Evolutionary conservation across 371 early-diverging fungal species (phyloP), one percentile per base, ranked within the genome.

Genomic region (Capillidium rhysosporum): DNA sequence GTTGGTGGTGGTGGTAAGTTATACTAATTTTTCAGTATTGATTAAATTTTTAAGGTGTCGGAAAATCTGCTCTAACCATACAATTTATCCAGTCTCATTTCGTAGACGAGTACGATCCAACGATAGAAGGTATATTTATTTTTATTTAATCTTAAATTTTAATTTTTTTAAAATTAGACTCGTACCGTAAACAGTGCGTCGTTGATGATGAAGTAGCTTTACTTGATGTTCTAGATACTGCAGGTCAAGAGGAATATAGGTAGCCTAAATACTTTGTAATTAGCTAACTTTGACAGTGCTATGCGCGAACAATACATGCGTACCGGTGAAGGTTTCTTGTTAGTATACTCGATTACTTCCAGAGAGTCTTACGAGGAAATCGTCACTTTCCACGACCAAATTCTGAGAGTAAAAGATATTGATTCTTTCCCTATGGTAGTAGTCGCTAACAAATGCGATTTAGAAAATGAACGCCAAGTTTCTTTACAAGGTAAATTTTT

Each of bases 391-490:
- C 72, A 79, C 57, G 73, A 81, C 54, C 82, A 85, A 57, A 85
- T 91, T 34, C 65, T 79, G 44, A 74, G 82, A 24, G 84, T 88
- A 46, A 89, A 90, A 64, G 86, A 90, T 58, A 62, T 68, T 38
- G 84, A 86, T 38, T 71, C 65, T 29, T 86, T 86, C 65, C 92
- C 92, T 14, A 82, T 91, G 52, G 80, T 90, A 46, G 65, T 97
- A 20, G 79, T 93, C 8, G 98, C 85, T 28, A 97, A 97, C 76
- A 97, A 97, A 71, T 84, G 80, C 56, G 96, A 97, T 72, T 65
- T 92, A 52, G 80, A 78, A 40, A 59, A 63, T 23, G 84, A 93
- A 49, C 70, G 93, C 49, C 76, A 78, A 28, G 88, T 98, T 9
- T 68, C 77, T 16, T 65, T 58, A 12, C 72, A 76, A 61, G 71